Conservation (phyloP, 768 basidiomycete genomes). For the Auricularia cornea region DNA sequence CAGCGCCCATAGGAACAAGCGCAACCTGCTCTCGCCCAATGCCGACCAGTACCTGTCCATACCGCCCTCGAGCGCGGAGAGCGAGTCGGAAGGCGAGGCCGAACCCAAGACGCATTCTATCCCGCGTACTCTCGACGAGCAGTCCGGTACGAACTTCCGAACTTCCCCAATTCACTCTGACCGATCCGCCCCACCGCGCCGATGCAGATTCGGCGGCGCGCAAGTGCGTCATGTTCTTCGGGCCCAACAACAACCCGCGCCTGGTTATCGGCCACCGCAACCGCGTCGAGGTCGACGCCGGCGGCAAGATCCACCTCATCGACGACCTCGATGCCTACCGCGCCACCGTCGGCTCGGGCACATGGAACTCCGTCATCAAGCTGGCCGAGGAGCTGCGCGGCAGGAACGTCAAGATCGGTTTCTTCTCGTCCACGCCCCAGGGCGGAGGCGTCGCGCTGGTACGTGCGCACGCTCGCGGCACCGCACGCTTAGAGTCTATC, state of each 20-base stretch:
- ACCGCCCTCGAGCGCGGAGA: neutral
- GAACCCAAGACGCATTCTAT: constrained; percentile 30
- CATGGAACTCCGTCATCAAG: constrained; percentile 76
- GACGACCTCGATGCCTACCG: constrained; percentile 75
- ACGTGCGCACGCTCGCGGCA: constrained; percentile 25
- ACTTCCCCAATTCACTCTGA: constrained; percentile 2
- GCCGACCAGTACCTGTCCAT: constrained; percentile 1
- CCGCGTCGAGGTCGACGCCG: constrained; percentile 82
- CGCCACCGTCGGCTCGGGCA: constrained; percentile 59
- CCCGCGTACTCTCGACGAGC: constrained; percentile 70
- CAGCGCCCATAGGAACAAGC: constrained; percentile 29
- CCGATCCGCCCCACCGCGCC: neutral
- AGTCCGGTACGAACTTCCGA: constrained; percentile 31
- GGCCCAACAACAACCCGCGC: constrained; percentile 76
- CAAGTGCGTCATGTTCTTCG: constrained; percentile 63
- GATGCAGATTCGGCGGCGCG: constrained; percentile 64
- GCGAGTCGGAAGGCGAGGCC: neutral
- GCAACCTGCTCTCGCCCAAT: neutral
- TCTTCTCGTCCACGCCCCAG: constrained; percentile 94
- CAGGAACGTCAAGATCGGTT: constrained; percentile 82
- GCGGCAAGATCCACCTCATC: constrained; percentile 75
- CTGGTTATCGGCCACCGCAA: constrained; percentile 76
- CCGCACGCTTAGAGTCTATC: neutral
- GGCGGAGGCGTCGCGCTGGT: constrained; percentile 93
- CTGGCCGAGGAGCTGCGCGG: constrained; percentile 78